Conservation (phyloP, 2,329 filamentous ascomycete genomes). For the Cladosporium oxysporum region DNA sequence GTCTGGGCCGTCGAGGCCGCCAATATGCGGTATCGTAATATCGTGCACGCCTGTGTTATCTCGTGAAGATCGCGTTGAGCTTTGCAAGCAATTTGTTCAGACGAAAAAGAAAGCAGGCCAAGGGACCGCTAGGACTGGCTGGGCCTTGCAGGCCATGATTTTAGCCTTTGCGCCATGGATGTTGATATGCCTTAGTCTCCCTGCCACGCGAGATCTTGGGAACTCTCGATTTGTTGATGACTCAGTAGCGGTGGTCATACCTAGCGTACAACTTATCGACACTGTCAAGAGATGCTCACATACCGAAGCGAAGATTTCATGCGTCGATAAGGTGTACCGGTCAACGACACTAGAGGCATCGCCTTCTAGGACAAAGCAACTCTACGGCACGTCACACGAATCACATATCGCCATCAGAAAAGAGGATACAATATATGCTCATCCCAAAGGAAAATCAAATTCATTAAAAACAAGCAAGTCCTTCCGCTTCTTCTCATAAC, state of each 20-base stretch:
- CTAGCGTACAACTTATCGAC: neutral
- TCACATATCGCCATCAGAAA: neutral
- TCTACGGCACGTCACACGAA: neutral
- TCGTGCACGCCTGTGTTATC: neutral
- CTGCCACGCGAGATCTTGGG: slow-evolving; percentile 1
- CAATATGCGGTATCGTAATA: neutral
- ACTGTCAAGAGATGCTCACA: neutral
- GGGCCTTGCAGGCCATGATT: neutral
- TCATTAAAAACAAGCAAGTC: neutral
- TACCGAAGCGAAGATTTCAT: no score
- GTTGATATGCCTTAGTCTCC: slow-evolving; percentile 1
- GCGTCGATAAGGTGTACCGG: no score
- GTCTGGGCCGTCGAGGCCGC: neutral
- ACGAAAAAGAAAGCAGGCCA: neutral
- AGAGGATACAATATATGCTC: neutral
- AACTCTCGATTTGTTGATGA: neutral
- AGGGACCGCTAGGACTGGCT: neutral
- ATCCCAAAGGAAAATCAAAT: neutral
- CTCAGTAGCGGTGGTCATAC: neutral
- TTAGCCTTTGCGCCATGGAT: slow-evolving; percentile 10
- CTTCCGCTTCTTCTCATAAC: neutral
- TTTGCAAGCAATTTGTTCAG: neutral
- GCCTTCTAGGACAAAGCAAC: neutral
- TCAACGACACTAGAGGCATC: no score
- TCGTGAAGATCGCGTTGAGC: neutral